phyloP scores from a whole-genome alignment of 2,329 filamentous ascomycete genomes.

The Stenocarpella maydis region DNA sequence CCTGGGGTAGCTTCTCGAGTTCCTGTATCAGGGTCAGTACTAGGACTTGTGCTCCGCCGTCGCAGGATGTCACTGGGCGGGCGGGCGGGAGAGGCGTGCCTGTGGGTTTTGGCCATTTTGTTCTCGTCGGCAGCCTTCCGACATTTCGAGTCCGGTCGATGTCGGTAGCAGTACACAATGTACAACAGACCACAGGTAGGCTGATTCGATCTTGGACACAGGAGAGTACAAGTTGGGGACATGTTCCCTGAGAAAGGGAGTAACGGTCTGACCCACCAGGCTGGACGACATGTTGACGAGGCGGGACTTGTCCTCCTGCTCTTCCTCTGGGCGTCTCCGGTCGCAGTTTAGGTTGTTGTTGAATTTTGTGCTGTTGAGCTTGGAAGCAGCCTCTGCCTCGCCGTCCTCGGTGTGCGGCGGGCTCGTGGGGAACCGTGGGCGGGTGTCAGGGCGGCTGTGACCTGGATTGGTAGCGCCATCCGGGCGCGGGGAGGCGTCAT shows the following conservation, averaged over 20 bases:
- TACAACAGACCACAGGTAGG: no score
- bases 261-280: conserved; percentile 79
- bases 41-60: conserved; percentile 16
- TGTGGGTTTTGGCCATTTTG: conserved; percentile 94
- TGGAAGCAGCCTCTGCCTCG: conserved; percentile 28
- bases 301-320: conserved; percentile 56
- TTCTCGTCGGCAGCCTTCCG: conserved; percentile 91
- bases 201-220: conserved; percentile 61
- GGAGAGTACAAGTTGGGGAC: conserved; percentile 90
- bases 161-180: conserved; percentile 96
- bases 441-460: conserved; percentile 24
- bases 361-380: conserved; percentile 25
- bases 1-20: conserved; percentile 80
- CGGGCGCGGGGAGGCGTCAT: conserved; percentile 27
- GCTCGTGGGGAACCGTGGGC: conserved; percentile 30
- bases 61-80: conserved; percentile 17
- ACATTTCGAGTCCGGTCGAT: conserved; percentile 93
- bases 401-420: conserved; percentile 41
- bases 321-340: conserved; percentile 58
- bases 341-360: conserved; percentile 56
- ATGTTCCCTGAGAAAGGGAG: conserved; percentile 88
- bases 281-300: conserved; percentile 68
- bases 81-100: conserved; percentile 58
- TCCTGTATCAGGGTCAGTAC: conserved; percentile 63
- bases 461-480: conserved; percentile 22